Evolutionary conservation across 257 asterid species (phyloP), one percentile per base, ranked within the genome.

Genomic region (Vinca minor): DNA sequence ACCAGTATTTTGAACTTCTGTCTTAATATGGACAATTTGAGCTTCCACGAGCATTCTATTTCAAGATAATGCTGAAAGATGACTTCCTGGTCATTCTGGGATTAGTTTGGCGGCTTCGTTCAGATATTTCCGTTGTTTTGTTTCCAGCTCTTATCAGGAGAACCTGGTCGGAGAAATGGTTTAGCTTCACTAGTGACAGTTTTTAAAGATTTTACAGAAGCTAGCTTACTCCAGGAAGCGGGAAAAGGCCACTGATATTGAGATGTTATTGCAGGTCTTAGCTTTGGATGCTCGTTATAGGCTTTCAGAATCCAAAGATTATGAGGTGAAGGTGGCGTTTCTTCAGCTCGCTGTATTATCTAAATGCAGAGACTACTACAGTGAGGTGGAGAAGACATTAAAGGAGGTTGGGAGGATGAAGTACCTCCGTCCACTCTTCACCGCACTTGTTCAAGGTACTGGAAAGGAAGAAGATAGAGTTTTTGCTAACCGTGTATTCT

Each of bases 361-460:
- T 9, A 76, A 84, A 72, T 91, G 96, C 89, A 77, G 73, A 78
- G 92, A 74, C 46, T 92, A 85, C 88, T 81, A 82, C 44, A 56
- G 48, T 0, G 95, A 87, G 76, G 96, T 87, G 20, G 98, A 92
- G 86, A 89, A 82, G 71, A 92, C 98, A 63, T 79, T 92, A 63
- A 92, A 89, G 74, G 95, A 82, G 72, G 96, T 92, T 31, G 98
- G 98, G n/a, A 81, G 98, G 81, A 92, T 89, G 96, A 81, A 73
- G 67, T 92, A 92, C 63, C 95, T 92, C 8, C 94, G 98, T 49
- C 91, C 88, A 1, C 93, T 92, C 41, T 92, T 85, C 54, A 77
- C 74, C 6, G 87, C 85, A 21, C 88, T 92, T 0, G 88, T 89
- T 45, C 84, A 87, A 74, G 95, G 95, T 70, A 62, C 75, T 1